Evolutionary conservation across 306 rosid genomes (phyloP).

Genomic region (Begonia fuchsioides): DNA sequence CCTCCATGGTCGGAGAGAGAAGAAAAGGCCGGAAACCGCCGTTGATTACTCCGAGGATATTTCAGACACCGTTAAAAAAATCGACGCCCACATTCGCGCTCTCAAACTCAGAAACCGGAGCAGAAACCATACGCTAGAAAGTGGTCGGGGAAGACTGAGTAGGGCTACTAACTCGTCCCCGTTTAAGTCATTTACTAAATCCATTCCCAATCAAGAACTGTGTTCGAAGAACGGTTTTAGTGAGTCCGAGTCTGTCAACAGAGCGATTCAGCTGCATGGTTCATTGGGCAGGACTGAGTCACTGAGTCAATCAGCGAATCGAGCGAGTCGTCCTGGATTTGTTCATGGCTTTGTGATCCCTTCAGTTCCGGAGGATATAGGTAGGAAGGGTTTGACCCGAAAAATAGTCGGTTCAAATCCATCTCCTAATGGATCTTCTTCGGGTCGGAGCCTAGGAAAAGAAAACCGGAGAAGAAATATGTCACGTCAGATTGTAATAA

Average conservation of each 20-base stretch:
- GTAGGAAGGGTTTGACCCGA: too few species aligned
- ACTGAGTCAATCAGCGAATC: not conserved
- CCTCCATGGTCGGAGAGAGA: not conserved
- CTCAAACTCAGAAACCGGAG: conserved; percentile 12
- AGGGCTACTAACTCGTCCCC: conserved; percentile 1
- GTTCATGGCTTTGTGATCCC: conserved; percentile 38
- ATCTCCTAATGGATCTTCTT: not conserved
- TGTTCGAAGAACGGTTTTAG: not conserved
- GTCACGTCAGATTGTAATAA: conserved; percentile 10
- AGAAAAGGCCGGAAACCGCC: not conserved
- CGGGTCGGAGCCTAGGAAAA: conserved; percentile 1
- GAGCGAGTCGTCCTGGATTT: conserved; percentile 2
- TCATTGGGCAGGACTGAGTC: not conserved
- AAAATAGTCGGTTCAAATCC: not conserved
- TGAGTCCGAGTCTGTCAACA: too few species aligned
- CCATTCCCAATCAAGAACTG: not conserved
- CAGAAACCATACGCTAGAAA: not conserved
- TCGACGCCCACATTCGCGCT: conserved; percentile 45
- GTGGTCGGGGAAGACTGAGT: not conserved
- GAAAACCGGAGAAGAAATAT: not conserved
- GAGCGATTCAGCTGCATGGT: not conserved
- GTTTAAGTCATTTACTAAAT: conserved; percentile 2
- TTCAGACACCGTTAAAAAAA: conserved; percentile 27
- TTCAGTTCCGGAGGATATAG: conserved; percentile 8
- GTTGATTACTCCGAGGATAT: conserved; percentile 23